These are phyloP conservation scores for Penicillium italicum DNA, from an alignment of 2,329 filamentous ascomycete species.

Conservation along the genomic window DNA sequence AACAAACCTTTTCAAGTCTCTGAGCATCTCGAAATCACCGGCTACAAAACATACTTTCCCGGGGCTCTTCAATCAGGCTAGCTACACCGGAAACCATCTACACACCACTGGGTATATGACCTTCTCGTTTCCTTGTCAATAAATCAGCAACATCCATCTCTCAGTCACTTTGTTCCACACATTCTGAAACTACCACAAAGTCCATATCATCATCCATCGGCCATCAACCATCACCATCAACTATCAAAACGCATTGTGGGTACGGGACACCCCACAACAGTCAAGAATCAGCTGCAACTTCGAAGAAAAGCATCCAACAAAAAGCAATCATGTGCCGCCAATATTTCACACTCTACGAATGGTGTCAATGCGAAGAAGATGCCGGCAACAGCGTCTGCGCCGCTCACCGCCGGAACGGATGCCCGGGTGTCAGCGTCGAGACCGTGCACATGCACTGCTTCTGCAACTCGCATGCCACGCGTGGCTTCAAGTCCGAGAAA, in stretches of 20 bases:
- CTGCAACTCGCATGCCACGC: constrained; percentile 36
- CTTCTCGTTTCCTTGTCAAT: neutral
- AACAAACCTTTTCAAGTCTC: constrained; percentile 1
- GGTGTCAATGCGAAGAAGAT: constrained; percentile 40
- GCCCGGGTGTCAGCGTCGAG: constrained; percentile 32
- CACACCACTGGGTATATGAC: neutral
- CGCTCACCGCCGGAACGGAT: constrained; percentile 26
- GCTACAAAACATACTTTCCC: neutral
- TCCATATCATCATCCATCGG: neutral
- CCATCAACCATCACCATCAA: neutral
- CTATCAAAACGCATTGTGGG: neutral
- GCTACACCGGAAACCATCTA: neutral
- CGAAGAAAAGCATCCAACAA: neutral
- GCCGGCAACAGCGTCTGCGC: constrained; percentile 32
- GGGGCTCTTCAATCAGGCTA: neutral
- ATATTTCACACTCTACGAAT: constrained; percentile 37
- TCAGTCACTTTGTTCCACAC: neutral
- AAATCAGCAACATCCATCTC: neutral
- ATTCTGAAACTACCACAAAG: neutral
- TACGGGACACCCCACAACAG: neutral
- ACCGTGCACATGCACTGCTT: constrained; percentile 41
- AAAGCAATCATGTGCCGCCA: constrained; percentile 34
- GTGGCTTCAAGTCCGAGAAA: constrained; percentile 32
- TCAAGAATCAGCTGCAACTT: neutral
- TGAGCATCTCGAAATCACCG: neutral